Evolutionary conservation across 306 rosid species (phyloP).

Genomic region (Quercus alba): DNA sequence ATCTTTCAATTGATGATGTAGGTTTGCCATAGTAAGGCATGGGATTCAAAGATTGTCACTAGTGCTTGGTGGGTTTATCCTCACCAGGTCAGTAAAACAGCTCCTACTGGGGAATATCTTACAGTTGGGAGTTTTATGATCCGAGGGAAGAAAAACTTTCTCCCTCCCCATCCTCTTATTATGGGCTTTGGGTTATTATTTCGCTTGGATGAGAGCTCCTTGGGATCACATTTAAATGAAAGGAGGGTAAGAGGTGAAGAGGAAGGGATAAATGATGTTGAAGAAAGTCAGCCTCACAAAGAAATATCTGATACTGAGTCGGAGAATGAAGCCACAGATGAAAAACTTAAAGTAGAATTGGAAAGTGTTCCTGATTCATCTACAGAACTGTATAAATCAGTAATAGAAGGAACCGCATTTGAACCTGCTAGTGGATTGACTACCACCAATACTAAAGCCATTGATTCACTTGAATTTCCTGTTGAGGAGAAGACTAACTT

Average conservation of each 20-base stretch:
- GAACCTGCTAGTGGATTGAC: slow-evolving; percentile 31
- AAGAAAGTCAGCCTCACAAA: slow-evolving; percentile 50
- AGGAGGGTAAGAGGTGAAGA: slow-evolving; percentile 99
- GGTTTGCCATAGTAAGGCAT: slow-evolving; percentile 98
- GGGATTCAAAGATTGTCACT: slow-evolving; percentile 99
- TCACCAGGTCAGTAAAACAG: slow-evolving; percentile 98
- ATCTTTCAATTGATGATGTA: slow-evolving; percentile 30
- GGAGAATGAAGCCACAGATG: slow-evolving; percentile 48
- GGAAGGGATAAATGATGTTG: slow-evolving; percentile 63
- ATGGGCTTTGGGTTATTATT: slow-evolving; percentile 95
- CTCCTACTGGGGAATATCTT: slow-evolving; percentile 98
- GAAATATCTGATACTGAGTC: slow-evolving; percentile 73
- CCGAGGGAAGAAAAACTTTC: slow-evolving; percentile 93
- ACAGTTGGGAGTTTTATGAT: slow-evolving; percentile 99
- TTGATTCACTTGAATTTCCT: slow-evolving; percentile 33
- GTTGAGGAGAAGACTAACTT: slow-evolving; percentile 25
- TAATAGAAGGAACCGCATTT: slow-evolving; percentile 21
- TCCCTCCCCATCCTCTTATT: slow-evolving; percentile 95
- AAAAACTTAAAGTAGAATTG: slow-evolving; percentile 32
- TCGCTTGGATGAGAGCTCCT: slow-evolving; percentile 97
- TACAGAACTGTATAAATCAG: slow-evolving; percentile 24
- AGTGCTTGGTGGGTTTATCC: slow-evolving; percentile 99
- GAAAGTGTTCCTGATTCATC: slow-evolving; percentile 35
- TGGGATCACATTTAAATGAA: slow-evolving; percentile 97
- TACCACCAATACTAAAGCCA: slow-evolving; percentile 18